Evolutionary conservation across 306 rosid genomes (phyloP), one percentile per base, ranked within the genome.

Genomic region (Quercus rubra): DNA sequence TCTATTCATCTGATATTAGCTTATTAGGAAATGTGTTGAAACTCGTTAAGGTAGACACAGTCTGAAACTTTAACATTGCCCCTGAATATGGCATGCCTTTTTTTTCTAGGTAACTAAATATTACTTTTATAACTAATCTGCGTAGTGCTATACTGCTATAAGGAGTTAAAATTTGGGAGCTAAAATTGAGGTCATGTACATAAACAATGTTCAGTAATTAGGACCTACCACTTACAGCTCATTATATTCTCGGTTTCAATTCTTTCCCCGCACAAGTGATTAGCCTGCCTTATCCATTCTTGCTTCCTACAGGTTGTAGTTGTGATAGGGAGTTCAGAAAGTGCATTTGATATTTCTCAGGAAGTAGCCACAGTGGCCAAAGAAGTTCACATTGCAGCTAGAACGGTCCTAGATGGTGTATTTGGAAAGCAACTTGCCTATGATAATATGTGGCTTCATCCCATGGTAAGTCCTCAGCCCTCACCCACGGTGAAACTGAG

Each of bases 391-490:
- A 30, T 90, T 82, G 94, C 96, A 1, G 84, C 74, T 41, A 82
- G 97, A 69, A 88, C 91, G 7, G 67, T 70, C 28, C 78, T 61
- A 18, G 83, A 74, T 38, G 80, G 69, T 62, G 64, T 77, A 49
- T 59, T 83, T 18, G 90, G 86, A 68, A 87, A 78, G 81, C 19
- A 82, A 52, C 82, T 89, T 58, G 86, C 79, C 78, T 83, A 80
- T 77, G 85, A 79, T 62, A 91, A 89, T 62, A 71, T 88, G 74
- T 90, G 96, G 97, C 91, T 87, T 67, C 98, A 94, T 86, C 88
- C 93, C 68, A 87, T 87, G 97, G 98, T 92, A 92, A 78, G 79
- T 70, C 27, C 27, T 25, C 75, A 71, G 79, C 63, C 27, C 27
- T 25, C 75, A 71, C 69, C 82, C 73, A 80, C 71, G 83, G 84